Evolutionary conservation across 768 basidiomycete species (phyloP).

Genomic region (Suillus subluteus): DNA sequence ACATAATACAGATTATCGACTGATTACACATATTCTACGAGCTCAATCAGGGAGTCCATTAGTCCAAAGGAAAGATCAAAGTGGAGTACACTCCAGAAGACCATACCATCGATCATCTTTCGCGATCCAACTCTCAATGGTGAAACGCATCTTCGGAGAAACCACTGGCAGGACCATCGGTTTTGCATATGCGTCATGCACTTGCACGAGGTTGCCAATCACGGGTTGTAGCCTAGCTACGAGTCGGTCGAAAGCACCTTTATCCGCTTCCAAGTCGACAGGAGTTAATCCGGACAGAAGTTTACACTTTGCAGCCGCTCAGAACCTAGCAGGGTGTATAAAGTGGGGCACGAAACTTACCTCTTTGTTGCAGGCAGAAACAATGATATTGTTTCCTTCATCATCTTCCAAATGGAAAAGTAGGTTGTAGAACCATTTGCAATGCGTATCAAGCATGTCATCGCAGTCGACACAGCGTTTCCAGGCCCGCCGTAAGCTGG

Average conservation of each 20-base stretch:
- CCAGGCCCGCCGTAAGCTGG: constrained; percentile 47
- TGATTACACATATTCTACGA: not conserved
- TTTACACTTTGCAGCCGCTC: not conserved
- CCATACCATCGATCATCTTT: constrained; percentile 23
- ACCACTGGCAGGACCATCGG: constrained; percentile 25
- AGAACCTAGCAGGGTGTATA: not conserved
- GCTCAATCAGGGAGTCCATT: not conserved
- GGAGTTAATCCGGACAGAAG: constrained; percentile 23
- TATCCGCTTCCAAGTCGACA: constrained; percentile 46
- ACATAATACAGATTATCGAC: not conserved
- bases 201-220: constrained; percentile 49
- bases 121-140: constrained; percentile 34
- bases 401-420: constrained; percentile 57
- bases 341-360: constrained; percentile 26
- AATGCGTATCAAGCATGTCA: constrained; percentile 55
- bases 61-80: constrained; percentile 7
- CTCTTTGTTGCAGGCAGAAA: constrained; percentile 54
- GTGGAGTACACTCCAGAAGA: constrained; percentile 24
- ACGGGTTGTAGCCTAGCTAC: constrained; percentile 45
- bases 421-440: constrained; percentile 51
- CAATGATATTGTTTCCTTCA: constrained; percentile 41
- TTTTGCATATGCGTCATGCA: constrained; percentile 37
- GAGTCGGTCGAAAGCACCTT: constrained; percentile 40
- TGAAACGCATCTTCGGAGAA: constrained; percentile 31
- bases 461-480: constrained; percentile 55